A percentile compares a stretch with the other conserved stretches of the same genome.
Evolutionary conservation across 176 grass and related monocot genomes (phyloP).

Genomic region (Zoysia japonica): DNA sequence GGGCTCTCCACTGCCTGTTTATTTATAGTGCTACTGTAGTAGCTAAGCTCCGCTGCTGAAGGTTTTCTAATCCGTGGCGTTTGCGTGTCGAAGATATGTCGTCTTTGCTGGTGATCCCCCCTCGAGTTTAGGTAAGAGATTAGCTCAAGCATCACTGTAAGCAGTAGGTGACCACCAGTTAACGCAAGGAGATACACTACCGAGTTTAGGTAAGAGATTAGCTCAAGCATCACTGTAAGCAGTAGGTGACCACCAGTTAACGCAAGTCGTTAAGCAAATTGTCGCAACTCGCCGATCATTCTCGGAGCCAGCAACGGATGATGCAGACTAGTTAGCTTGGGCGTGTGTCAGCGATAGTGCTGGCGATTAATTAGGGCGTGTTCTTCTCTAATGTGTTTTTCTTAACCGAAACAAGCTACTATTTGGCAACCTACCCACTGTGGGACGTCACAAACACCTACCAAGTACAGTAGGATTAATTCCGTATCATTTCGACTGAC

Average conservation of each 20-base stretch:
- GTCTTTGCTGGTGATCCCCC: not conserved
- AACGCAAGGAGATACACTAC: not conserved
- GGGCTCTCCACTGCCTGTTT: not conserved
- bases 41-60: not conserved
- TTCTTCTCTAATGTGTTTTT: no score
- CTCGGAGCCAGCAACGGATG: no score
- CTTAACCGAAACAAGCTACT: no score
- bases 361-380: no score
- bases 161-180: not conserved
- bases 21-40: no score
- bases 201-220: slow-evolving; percentile 20
- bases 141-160: slow-evolving; percentile 25
- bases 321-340: no score
- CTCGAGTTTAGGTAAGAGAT: slow-evolving; percentile 11
- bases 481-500: no score
- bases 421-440: no score
- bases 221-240: slow-evolving; percentile 16
- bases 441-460: no score
- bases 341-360: no score
- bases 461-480: no score
- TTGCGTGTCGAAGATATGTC: not conserved
- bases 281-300: no score
- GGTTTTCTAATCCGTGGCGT: not conserved
- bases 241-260: slow-evolving; percentile 3
- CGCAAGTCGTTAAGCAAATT: not conserved